Evolutionary conservation across 805 yeast genomes (phyloP).

Genomic region (Wickerhamomyces ciferrii): DNA sequence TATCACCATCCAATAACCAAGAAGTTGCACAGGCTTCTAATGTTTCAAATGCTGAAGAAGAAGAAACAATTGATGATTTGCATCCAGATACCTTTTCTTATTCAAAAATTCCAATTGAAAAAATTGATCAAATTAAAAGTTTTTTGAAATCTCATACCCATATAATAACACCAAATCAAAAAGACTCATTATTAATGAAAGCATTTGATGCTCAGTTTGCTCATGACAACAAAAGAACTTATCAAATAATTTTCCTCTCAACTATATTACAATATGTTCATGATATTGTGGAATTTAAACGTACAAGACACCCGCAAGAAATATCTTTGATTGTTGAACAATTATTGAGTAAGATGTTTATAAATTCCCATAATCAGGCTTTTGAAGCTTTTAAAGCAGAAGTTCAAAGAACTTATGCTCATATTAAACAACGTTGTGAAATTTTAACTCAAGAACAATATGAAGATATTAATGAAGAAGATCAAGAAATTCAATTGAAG

Average conservation of each 20-base stretch:
- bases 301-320: constrained; percentile 26
- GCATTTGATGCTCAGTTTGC: constrained; percentile 81
- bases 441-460: constrained; percentile 50
- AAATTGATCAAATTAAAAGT: constrained; percentile 44
- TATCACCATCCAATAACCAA: neutral
- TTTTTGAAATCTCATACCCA: constrained; percentile 51
- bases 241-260: constrained; percentile 73
- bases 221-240: constrained; percentile 48
- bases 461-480: constrained; percentile 35
- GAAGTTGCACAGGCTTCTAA: neutral
- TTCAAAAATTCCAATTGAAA: constrained; percentile 46
- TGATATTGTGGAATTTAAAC: constrained; percentile 33
- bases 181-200: constrained; percentile 88
- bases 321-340: constrained; percentile 46
- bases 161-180: constrained; percentile 77
- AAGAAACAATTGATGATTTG: constrained; percentile 9
- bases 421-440: constrained; percentile 71
- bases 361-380: constrained; percentile 47
- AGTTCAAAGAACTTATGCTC: constrained; percentile 67
- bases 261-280: constrained; percentile 69
- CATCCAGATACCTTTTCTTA: constrained; percentile 32
- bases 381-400: constrained; percentile 65
- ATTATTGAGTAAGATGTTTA: constrained; percentile 59
- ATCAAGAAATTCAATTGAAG: constrained; percentile 80
- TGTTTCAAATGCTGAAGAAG: neutral